A percentile compares a stretch with the other conserved stretches of the same genome.
Evolutionary conservation across 2,329 filamentous ascomycete species (phyloP).

Genomic region (Aspergillus pseudoglaucus): DNA sequence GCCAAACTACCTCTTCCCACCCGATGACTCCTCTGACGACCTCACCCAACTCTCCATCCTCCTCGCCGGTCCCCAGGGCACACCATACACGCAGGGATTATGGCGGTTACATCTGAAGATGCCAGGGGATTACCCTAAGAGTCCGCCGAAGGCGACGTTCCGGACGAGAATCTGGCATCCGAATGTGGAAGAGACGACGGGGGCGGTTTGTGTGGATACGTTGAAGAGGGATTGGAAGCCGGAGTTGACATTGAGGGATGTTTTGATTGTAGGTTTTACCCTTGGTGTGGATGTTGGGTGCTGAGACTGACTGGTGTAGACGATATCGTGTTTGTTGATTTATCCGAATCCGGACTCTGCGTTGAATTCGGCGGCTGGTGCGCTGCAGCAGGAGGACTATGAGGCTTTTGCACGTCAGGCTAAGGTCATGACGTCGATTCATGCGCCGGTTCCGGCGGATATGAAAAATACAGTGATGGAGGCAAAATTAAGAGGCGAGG

Average conservation of each 20-base stretch:
- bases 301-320: constrained; percentile 25
- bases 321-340: constrained; percentile 57
- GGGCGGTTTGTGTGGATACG: constrained; percentile 59
- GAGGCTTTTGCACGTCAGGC: constrained; percentile 52
- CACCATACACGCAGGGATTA: constrained; percentile 53
- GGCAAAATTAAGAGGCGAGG: constrained; percentile 51
- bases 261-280: constrained; percentile 42
- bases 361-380: constrained; percentile 55
- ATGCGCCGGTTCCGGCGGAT: constrained; percentile 48
- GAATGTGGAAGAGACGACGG: constrained; percentile 57
- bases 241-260: constrained; percentile 52
- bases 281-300: neutral
- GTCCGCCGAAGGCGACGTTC: constrained; percentile 51
- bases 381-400: constrained; percentile 54
- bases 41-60: constrained; percentile 53
- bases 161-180: constrained; percentile 58
- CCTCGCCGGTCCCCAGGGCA: constrained; percentile 54
- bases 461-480: constrained; percentile 43
- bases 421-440: constrained; percentile 56
- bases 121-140: constrained; percentile 49
- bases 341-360: constrained; percentile 60
- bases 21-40: constrained; percentile 42
- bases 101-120: constrained; percentile 57
- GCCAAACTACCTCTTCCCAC: constrained; percentile 56
- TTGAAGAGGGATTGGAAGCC: constrained; percentile 58